phyloP scores from a whole-genome alignment of 1,284 basidiomycete genomes.

The Ustilago shanxiensis region DNA sequence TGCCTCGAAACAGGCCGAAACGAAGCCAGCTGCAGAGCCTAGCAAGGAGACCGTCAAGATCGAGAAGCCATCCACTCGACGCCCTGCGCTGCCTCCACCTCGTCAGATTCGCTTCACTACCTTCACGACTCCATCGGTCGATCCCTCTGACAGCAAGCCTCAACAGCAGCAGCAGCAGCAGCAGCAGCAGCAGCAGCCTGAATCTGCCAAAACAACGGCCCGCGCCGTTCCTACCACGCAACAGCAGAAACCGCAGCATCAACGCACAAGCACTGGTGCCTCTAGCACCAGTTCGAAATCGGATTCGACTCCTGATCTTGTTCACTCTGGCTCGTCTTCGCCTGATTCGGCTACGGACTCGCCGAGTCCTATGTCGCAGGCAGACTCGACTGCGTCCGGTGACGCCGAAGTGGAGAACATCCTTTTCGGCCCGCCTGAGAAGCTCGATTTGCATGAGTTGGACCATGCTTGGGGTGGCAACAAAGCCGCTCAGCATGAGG shows the following conservation, averaged over 20 bases:
- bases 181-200: constrained; percentile 22
- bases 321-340: constrained; percentile 35
- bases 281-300: constrained; percentile 18
- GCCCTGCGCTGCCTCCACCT: constrained; percentile 46
- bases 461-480: constrained; percentile 46
- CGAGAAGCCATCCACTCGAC: constrained; percentile 29
- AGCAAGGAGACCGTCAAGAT: constrained; percentile 9
- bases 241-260: constrained; percentile 40
- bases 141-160: constrained; percentile 13
- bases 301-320: constrained; percentile 33
- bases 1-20: constrained; percentile 1
- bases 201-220: constrained; percentile 13
- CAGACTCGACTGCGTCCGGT: constrained; percentile 22
- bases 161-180: constrained; percentile 18
- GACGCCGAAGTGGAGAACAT: constrained; percentile 50
- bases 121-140: constrained; percentile 37
- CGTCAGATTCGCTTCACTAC: constrained; percentile 53
- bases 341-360: constrained; percentile 39
- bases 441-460: constrained; percentile 48
- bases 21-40: constrained; percentile 7
- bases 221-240: constrained; percentile 11
- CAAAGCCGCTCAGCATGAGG: constrained; percentile 34
- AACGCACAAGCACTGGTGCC: constrained; percentile 13
- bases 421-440: constrained; percentile 50
- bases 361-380: constrained; percentile 35